A percentile compares a stretch with the other conserved stretches of the same genome.
Conservation (phyloP, 2,329 filamentous ascomycete species). For the Pseudonectria buxi region DNA sequence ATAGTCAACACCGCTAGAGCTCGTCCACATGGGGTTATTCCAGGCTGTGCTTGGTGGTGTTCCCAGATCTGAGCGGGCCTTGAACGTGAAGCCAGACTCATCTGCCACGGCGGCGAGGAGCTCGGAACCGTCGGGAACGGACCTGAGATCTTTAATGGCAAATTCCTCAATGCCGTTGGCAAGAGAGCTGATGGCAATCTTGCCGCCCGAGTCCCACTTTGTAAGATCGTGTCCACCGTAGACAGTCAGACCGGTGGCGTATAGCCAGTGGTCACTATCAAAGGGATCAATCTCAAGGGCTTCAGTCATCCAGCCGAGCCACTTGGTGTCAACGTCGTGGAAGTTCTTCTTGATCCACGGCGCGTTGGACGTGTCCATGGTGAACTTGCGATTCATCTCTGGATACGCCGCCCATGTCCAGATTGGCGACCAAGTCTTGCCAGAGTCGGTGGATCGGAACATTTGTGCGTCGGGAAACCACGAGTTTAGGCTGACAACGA, state of each 20-base stretch:
- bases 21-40: constrained; percentile 41
- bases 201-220: constrained; percentile 44
- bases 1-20: constrained; percentile 41
- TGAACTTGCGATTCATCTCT: constrained; percentile 39
- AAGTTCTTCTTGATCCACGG: constrained; percentile 49
- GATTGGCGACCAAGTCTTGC: constrained; percentile 45
- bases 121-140: constrained; percentile 42
- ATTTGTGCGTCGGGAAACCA: constrained; percentile 55
- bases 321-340: constrained; percentile 39
- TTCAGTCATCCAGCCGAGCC: constrained; percentile 57
- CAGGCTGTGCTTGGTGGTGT: constrained; percentile 38
- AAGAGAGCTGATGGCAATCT: constrained; percentile 43
- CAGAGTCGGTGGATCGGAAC: constrained; percentile 49
- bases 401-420: constrained; percentile 47
- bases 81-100: constrained; percentile 45
- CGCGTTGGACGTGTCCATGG: constrained; percentile 38
- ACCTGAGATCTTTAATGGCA: constrained; percentile 41
- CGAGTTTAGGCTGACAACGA: constrained; percentile 50
- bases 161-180: constrained; percentile 51
- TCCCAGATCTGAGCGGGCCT: constrained; percentile 28
- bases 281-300: constrained; percentile 50
- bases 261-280: constrained; percentile 54
- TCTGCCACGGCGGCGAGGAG: constrained; percentile 46
- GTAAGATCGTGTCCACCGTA: constrained; percentile 49
- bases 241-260: constrained; percentile 51